These are phyloP conservation scores for Cercospora brassicicola DNA, from an alignment of 2,329 filamentous ascomycete genomes.

Conservation along the genomic window DNA sequence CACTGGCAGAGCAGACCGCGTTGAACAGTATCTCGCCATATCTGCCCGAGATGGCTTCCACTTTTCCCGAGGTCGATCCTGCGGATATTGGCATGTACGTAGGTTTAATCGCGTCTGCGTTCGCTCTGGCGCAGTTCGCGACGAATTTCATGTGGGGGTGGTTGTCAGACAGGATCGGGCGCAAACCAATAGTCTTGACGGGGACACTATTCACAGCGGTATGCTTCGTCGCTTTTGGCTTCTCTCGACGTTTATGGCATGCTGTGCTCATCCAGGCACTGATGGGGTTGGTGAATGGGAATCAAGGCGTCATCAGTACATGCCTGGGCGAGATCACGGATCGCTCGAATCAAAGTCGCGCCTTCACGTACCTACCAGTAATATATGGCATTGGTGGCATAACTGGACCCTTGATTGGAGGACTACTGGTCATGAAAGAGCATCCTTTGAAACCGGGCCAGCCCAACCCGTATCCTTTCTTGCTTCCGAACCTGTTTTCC, in stretches of 20 bases:
- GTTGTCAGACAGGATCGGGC: constrained; percentile 73
- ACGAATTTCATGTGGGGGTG: constrained; percentile 93
- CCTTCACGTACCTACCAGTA: constrained; percentile 91
- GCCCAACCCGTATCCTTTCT: constrained; percentile 70
- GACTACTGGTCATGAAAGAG: constrained; percentile 69
- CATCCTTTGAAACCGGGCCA: constrained; percentile 56
- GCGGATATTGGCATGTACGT: constrained; percentile 81
- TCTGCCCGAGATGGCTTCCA: constrained; percentile 84
- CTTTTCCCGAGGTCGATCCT: constrained; percentile 75
- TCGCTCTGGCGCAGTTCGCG: constrained; percentile 86
- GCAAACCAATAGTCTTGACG: constrained; percentile 77
- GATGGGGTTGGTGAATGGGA: constrained; percentile 94
- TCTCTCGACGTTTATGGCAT: constrained; percentile 80
- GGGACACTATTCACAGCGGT: constrained; percentile 79
- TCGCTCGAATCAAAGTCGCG: constrained; percentile 86
- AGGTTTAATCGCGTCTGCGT: constrained; percentile 83
- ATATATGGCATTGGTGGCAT: constrained; percentile 96
- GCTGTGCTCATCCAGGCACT: constrained; percentile 79
- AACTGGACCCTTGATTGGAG: constrained; percentile 87
- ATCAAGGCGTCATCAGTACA: constrained; percentile 89
- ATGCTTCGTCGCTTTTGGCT: constrained; percentile 84
- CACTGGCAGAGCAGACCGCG: constrained; percentile 90
- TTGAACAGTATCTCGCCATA: constrained; percentile 96
- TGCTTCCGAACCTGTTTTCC: constrained; percentile 78
- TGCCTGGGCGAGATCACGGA: constrained; percentile 94